These are phyloP conservation scores for Amoebophrya sp. DNA, from an alignment of 169 alveolate genomes.

Conservation along the genomic window DNA sequence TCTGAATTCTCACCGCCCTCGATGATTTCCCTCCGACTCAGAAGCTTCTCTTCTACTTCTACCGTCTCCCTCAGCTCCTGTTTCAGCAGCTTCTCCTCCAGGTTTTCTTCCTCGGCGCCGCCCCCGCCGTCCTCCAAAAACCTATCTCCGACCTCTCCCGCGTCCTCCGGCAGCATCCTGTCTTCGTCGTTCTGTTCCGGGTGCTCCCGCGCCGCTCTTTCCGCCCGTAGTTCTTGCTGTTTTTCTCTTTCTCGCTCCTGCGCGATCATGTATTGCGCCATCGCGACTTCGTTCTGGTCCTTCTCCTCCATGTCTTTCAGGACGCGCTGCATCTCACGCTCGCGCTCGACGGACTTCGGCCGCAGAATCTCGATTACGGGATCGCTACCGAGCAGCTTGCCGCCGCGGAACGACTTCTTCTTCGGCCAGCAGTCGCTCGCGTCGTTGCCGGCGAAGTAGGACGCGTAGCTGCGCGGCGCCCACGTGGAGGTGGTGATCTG, in stretches of 20 bases:
- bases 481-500: slow-evolving; percentile 43
- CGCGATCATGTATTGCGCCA: too few relatives aligned
- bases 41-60: not conserved
- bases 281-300: too few relatives aligned
- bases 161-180: not conserved
- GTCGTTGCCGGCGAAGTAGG: slow-evolving; percentile 30
- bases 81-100: not conserved
- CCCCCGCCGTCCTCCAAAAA: not conserved
- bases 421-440: slow-evolving; percentile 9
- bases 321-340: not conserved
- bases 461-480: slow-evolving; percentile 14
- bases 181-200: not conserved
- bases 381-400: not conserved
- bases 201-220: too few relatives aligned
- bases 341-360: not conserved
- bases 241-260: not conserved
- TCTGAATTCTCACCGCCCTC: too few relatives aligned
- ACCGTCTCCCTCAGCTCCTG: not conserved
- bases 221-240: too few relatives aligned
- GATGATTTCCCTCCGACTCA: too few relatives aligned
- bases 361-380: not conserved
- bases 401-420: not conserved
- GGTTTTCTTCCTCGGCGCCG: not conserved
- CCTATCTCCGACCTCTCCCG: not conserved
- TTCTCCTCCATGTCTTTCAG: not conserved